Base-by-base conservation (phyloP, 768 basidiomycete species). In the Candolleomyces eurysporus region DNA sequence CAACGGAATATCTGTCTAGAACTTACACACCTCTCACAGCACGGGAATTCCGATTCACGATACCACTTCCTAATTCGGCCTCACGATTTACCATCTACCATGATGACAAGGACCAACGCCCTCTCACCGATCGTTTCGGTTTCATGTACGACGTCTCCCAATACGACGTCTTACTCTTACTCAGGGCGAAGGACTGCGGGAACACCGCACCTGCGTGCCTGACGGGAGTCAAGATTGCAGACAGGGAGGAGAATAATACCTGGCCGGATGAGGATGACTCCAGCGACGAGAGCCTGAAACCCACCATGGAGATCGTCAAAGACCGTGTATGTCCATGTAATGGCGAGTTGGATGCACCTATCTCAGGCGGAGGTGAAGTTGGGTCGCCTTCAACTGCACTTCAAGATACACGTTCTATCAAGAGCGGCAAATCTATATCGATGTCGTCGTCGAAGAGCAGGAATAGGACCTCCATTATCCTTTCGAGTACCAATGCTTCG, bases 111-210 rank as follows among this genome's bases (percentile, higher is more conserved):
- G 80, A 75, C 60, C 80, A 82, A 55, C 78, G 84, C 52, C 84
- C 84, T 3, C 75, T 94, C 60, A 93, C 92, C 19, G 94, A 96
- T 63, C 86, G 92, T 5, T 96, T 89, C 67, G 94, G 94, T 0
- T 96, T 96, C 76, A 88, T 95, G 72, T 95, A 95, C 61, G 92
- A 94, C 65, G 83, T 94, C 1, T 85, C 87, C 3, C 82, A 86
- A 66, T 92, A 94, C 66, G 94, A 96, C 66, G 80, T 91, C 30
- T 78, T 93, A 26, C 75, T 96, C 14, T 80, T 96, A 30, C 72
- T 90, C 9, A 81, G 90, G 31, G 91, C 90, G 17, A 84, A 80
- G 67, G 87, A 87, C 59, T 92, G 89, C 61, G 79, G 83, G 51
- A 89, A 83, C 65, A 84, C 88, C 0, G 92, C 92, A 0, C 92